Evolutionary conservation across 2,329 filamentous ascomycete genomes (phyloP), one percentile per base, ranked within the genome.

Genomic region (Scedosporium boydii): DNA sequence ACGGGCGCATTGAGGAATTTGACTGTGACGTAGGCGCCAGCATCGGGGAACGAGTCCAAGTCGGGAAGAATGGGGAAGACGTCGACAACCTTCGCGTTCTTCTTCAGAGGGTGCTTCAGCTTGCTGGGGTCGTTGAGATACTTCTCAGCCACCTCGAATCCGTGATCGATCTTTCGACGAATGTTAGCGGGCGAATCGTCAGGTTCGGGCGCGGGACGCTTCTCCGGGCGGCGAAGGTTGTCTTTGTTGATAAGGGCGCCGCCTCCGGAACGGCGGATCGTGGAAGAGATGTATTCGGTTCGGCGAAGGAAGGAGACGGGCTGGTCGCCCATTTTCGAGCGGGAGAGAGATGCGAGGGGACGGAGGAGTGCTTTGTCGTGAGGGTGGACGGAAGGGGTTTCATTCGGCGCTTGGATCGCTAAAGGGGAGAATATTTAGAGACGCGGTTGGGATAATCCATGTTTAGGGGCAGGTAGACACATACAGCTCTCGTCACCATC

Each of bases 401-500:
- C 82, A 57, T 90, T 80, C 55, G 90, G 85, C 10, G 91, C 87
- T 78, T 93, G 89, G 67, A 96, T 96, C 64, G 90, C 92, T 95
- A 67, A 59, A 67, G 12, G 4, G 38, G 26, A 18, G 16, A 48
- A 27, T 61, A 23, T 26, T 41, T 4, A 59, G 41, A 29, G 42
- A n/a, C 23, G 9, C 21, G 58, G 9, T 27, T 18, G 41, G 1
- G 29, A 26, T 18, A 38, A 34, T 38, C 21, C 23, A 48, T 12
- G 21, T 1, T 65, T 65, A 51, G 41, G 59, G 34, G n/a, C 6
- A 10, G 29, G 29, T 34, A 61, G 56, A 48, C 63, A 77, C 81
- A 73, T 81, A 97, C 93, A 91, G 77, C 89, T 89, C 79, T 98
- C 93, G 73, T 98, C 92, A 63, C 93, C 93, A 70, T 98, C 88